A percentile compares a stretch with the other conserved stretches of the same genome.
Evolutionary conservation across 169 alveolate genomes (phyloP).

Genomic region (Plasmodium vivax): DNA sequence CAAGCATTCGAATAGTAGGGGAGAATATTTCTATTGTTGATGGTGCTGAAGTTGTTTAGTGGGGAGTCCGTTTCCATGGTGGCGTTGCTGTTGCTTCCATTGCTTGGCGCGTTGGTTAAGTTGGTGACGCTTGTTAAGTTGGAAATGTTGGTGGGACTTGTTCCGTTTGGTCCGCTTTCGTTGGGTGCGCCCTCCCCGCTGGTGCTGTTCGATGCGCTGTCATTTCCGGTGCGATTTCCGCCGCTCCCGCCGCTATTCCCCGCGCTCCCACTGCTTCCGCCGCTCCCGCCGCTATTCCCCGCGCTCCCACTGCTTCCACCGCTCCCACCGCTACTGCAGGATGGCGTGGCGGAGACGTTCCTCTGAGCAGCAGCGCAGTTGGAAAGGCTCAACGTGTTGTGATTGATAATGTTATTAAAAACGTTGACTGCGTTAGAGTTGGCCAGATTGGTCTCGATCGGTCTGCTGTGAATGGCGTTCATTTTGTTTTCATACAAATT

Average conservation of each 20-base stretch:
- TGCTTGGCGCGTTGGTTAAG: neutral
- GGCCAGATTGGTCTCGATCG: neutral
- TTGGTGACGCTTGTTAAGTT: neutral
- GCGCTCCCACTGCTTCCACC: neutral
- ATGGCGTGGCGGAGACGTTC: neutral
- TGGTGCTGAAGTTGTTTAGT: neutral
- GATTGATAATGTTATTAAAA: constrained; percentile 21
- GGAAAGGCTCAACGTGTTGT: neutral
- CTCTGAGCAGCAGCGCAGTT: neutral
- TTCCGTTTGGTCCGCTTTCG: neutral
- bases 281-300: neutral
- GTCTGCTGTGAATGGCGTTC: neutral
- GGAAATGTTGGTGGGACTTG: neutral
- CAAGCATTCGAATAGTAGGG: constrained; percentile 22
- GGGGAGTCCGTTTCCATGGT: neutral
- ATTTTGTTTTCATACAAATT: constrained; percentile 15
- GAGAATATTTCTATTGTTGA: neutral
- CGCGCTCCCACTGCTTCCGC: neutral
- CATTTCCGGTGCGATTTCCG: neutral
- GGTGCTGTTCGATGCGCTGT: neutral
- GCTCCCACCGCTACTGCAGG: neutral
- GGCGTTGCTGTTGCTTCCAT: neutral
- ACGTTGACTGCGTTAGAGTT: neutral
- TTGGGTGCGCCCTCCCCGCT: neutral
- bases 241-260: neutral